These are phyloP conservation scores for Phytophthora pseudosyringae DNA, from an alignment of 352 stramenopile species.

Conservation along the genomic window DNA sequence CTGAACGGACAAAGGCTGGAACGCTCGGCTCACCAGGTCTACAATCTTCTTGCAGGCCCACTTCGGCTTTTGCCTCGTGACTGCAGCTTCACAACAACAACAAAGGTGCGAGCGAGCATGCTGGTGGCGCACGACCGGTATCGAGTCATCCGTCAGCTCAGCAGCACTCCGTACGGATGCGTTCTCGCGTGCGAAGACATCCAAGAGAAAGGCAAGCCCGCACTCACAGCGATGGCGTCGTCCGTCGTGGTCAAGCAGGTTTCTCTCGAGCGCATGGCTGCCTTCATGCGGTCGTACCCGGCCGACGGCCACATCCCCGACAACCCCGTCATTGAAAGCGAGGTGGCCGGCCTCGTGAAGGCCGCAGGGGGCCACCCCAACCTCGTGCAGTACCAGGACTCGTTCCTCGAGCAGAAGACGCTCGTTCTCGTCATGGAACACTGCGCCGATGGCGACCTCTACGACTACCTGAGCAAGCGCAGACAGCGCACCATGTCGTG, in stretches of 20 bases:
- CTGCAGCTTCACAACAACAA: too few species aligned
- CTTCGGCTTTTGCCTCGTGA: neutral
- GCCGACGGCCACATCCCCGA: conserved; percentile 32
- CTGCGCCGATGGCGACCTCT: conserved; percentile 44
- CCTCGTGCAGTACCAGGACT: conserved; percentile 49
- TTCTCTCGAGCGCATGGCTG: conserved; percentile 42
- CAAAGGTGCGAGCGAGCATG: conserved; percentile 6
- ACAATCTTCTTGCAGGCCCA: conserved; percentile 6
- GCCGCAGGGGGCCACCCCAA: conserved; percentile 48
- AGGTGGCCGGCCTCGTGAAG: conserved; percentile 38
- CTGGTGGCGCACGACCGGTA: conserved; percentile 36
- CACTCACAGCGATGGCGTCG: neutral
- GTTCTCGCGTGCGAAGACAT: conserved; percentile 55
- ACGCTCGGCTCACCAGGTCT: neutral
- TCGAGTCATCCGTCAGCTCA: conserved; percentile 38
- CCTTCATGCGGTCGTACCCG: conserved; percentile 22
- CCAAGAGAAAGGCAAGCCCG: neutral
- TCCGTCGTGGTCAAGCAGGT: conserved; percentile 54
- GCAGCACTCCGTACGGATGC: conserved; percentile 53
- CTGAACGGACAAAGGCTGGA: too few species aligned
- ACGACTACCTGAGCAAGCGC: conserved; percentile 36
- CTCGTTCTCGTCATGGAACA: conserved; percentile 57
- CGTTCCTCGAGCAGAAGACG: conserved; percentile 48
- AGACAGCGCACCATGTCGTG: conserved; percentile 30
- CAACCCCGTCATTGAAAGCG: conserved; percentile 51